Percentiles rank a stretch among this genome's conserved stretches.
Evolutionary conservation across 208 protist species (phyloP).

Genomic region (Angomonas desouzai): DNA sequence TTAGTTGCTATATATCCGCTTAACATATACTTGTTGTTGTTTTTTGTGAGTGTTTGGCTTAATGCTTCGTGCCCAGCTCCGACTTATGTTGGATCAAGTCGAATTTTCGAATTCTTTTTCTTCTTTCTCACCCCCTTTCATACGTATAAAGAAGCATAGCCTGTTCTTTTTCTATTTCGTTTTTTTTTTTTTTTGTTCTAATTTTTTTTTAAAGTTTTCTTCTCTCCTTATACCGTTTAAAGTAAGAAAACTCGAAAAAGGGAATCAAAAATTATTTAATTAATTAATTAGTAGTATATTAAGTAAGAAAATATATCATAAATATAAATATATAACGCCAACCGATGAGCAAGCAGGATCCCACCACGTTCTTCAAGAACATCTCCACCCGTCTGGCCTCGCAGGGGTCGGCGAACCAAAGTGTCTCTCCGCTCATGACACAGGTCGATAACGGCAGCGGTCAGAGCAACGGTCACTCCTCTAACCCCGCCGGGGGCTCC

Average conservation of each 20-base stretch:
- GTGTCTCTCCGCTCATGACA: conserved; percentile 27
- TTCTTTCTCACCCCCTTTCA: too few relatives aligned
- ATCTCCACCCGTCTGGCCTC: conserved; percentile 47
- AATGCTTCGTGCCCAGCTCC: background rate
- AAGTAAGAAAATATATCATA: too few relatives aligned
- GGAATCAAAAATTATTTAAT: too few relatives aligned
- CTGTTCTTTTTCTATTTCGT: too few relatives aligned
- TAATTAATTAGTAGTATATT: too few relatives aligned
- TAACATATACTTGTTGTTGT: background rate
- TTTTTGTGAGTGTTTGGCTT: background rate
- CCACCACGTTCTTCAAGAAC: conserved; percentile 46
- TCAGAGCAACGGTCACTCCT: conserved; percentile 2
- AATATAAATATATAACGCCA: background rate
- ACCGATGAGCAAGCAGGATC: conserved; percentile 13
- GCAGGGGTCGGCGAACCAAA: conserved; percentile 5
- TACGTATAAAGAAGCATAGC: too few relatives aligned
- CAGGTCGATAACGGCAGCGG: conserved; percentile 23
- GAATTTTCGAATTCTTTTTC: too few relatives aligned
- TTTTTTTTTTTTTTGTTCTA: too few relatives aligned
- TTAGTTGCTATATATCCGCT: background rate
- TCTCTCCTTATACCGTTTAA: too few relatives aligned
- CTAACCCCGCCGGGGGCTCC: conserved; percentile 8
- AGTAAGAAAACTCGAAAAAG: too few relatives aligned
- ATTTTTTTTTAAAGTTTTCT: too few relatives aligned
- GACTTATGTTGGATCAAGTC: too few relatives aligned